These are phyloP conservation scores for Hirsutella minnesotensis DNA, from an alignment of 2,329 filamentous ascomycete genomes.

Conservation along the genomic window DNA sequence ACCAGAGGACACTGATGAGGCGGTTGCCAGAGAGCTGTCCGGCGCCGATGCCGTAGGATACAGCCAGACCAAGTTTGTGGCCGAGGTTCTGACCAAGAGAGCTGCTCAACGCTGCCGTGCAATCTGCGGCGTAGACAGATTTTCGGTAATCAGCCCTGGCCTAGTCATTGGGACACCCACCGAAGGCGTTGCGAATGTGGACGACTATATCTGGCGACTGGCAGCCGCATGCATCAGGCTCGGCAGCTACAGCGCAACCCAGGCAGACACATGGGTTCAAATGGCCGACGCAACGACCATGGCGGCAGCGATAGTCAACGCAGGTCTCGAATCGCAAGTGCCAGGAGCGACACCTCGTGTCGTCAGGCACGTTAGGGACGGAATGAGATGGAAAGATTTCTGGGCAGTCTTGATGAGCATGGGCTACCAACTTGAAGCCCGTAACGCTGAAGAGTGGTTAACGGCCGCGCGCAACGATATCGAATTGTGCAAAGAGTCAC, in stretches of 20 bases:
- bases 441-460: not conserved
- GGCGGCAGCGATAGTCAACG: constrained; percentile 4
- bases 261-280: constrained; percentile 1
- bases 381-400: constrained; percentile 2
- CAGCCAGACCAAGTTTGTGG: constrained; percentile 12
- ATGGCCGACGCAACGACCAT: constrained; percentile 5
- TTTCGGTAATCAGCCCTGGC: constrained; percentile 3
- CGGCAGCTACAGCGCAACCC: constrained; percentile 6
- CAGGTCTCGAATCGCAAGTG: not conserved
- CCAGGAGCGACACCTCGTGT: not conserved
- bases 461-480: constrained; percentile 2
- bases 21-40: constrained; percentile 1
- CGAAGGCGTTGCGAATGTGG: constrained; percentile 9
- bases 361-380: constrained; percentile 1
- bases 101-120: constrained; percentile 4
- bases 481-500: constrained; percentile 1
- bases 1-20: constrained; percentile 1
- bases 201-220: constrained; percentile 11
- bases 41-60: constrained; percentile 6
- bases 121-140: not conserved
- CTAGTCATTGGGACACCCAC: constrained; percentile 11
- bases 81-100: constrained; percentile 9
- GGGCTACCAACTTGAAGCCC: constrained; percentile 1
- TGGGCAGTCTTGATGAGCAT: constrained; percentile 2
- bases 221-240: constrained; percentile 5